Evolutionary conservation across 1,139 yeast genomes (phyloP).

Genomic region (Candida sanyaensis): DNA sequence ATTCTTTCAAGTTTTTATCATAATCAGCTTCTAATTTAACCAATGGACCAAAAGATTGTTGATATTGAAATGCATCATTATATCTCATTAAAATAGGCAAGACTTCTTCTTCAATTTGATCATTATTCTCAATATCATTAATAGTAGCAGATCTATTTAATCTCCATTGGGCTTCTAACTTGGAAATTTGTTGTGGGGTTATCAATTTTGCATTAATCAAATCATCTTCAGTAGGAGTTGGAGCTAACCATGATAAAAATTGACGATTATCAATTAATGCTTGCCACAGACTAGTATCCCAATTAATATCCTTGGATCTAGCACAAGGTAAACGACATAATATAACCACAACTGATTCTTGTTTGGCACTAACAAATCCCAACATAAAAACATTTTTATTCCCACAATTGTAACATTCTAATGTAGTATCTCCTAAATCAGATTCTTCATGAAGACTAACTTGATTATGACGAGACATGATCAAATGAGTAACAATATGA

Average conservation of each 20-base stretch:
- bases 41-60: slow-evolving; percentile 81
- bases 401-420: slow-evolving; percentile 94
- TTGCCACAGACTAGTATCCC: slow-evolving; percentile 93
- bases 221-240: slow-evolving; percentile 66
- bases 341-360: slow-evolving; percentile 84
- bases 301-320: slow-evolving; percentile 66
- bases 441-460: slow-evolving; percentile 79
- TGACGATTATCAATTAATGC: slow-evolving; percentile 79
- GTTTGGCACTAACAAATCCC: slow-evolving; percentile 88
- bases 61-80: slow-evolving; percentile 84
- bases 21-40: slow-evolving; percentile 80
- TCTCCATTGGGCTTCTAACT: slow-evolving; percentile 83
- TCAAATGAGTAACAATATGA: slow-evolving; percentile 86
- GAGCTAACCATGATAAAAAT: slow-evolving; percentile 80
- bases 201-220: slow-evolving; percentile 54
- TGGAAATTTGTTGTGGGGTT: slow-evolving; percentile 65
- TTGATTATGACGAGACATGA: slow-evolving; percentile 73
- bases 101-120: slow-evolving; percentile 55
- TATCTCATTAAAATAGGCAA: slow-evolving; percentile 77
- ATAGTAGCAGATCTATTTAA: slow-evolving; percentile 68
- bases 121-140: slow-evolving; percentile 50
- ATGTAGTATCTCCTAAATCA: slow-evolving; percentile 78
- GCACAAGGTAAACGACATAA: slow-evolving; percentile 92
- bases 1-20: slow-evolving; percentile 73
- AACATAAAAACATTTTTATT: slow-evolving; percentile 75